A percentile compares a stretch with the other conserved stretches of the same genome.
Evolutionary conservation across 2,329 filamentous ascomycete species (phyloP).

Genomic region (Beauveria bassiana): DNA sequence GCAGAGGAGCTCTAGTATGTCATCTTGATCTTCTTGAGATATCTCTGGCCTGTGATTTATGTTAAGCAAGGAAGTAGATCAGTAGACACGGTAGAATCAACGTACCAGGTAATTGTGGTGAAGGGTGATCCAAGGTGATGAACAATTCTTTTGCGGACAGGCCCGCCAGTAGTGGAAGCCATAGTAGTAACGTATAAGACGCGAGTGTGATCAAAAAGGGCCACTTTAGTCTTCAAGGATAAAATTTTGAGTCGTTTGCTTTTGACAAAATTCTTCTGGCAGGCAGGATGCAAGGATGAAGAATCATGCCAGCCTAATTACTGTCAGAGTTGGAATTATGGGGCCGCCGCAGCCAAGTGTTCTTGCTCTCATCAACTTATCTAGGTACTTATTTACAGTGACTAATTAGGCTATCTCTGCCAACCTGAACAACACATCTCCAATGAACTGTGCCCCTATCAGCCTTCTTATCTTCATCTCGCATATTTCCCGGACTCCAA

Average conservation of each 20-base stretch:
- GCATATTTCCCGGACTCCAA: neutral
- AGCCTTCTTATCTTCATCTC: neutral
- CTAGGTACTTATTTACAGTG: too few species aligned
- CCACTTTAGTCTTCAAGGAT: neutral
- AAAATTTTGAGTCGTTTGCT: neutral
- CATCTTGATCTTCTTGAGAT: slow-evolving; percentile 49
- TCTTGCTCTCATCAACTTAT: too few species aligned
- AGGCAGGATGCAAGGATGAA: too few species aligned
- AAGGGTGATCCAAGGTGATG: slow-evolving; percentile 61
- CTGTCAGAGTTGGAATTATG: too few species aligned
- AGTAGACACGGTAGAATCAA: neutral
- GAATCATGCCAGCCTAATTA: too few species aligned
- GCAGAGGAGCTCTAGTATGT: slow-evolving; percentile 60
- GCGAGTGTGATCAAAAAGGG: neutral
- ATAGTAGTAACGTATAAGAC: slow-evolving; percentile 13
- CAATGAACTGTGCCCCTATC: neutral
- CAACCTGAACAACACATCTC: neutral
- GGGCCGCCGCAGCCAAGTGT: too few species aligned
- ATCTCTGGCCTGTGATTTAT: slow-evolving; percentile 49
- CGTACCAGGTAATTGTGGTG: slow-evolving; percentile 52
- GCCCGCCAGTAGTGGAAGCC: slow-evolving; percentile 18
- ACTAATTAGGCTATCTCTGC: neutral
- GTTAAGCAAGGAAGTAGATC: neutral
- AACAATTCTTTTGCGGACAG: slow-evolving; percentile 45
- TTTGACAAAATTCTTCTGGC: neutral